phyloP scores from a whole-genome alignment of 257 asterid species.

The Plantago elongata region DNA sequence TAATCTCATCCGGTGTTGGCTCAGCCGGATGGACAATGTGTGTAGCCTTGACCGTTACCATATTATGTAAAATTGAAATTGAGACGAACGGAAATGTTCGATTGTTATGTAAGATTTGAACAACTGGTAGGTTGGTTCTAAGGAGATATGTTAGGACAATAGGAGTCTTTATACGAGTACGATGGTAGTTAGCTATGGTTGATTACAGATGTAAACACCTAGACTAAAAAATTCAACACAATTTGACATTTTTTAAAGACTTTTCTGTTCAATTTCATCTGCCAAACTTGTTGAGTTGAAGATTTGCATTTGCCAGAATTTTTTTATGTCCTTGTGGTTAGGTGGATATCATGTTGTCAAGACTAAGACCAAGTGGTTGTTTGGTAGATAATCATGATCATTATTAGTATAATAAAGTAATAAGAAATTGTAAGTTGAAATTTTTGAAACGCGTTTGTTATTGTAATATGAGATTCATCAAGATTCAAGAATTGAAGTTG shows the following conservation, averaged over 20 bases:
- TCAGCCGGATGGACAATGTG: conserved; percentile 57
- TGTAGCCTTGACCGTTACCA: conserved; percentile 36
- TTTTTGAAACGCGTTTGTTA: too few relatives aligned
- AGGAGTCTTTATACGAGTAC: background rate
- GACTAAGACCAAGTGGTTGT: background rate
- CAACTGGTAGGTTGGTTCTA: background rate
- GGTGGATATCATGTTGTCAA: too few relatives aligned
- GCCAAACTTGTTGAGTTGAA: background rate
- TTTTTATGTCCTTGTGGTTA: too few relatives aligned
- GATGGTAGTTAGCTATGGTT: background rate
- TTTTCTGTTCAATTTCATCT: background rate
- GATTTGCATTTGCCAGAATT: too few relatives aligned
- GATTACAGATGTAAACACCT: background rate
- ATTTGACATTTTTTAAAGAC: background rate
- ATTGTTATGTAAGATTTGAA: background rate
- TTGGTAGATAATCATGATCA: conserved; percentile 8
- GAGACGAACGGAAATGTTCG: background rate
- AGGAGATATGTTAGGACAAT: background rate
- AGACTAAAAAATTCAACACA: background rate
- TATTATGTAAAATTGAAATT: conserved; percentile 3
- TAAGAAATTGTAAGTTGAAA: too few relatives aligned
- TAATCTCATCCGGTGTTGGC: conserved; percentile 32
- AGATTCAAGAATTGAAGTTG: too few relatives aligned
- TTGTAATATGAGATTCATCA: too few relatives aligned
- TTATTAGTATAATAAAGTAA: background rate